Evolutionary conservation across 2,329 filamentous ascomycete species (phyloP).

Genomic region (Pseudogymnoascus sp.): DNA sequence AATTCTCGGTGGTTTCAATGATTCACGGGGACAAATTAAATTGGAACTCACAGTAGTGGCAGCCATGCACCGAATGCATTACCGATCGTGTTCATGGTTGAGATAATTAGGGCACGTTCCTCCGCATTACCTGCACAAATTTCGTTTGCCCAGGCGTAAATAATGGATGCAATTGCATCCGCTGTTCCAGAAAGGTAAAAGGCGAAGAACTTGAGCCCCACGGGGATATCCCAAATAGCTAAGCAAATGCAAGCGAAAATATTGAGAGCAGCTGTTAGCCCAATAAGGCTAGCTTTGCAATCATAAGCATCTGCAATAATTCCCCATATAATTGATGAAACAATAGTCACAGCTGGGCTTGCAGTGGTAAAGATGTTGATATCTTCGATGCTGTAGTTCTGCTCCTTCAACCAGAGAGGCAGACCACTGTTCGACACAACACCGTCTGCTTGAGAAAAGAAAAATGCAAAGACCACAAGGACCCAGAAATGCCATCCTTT

Average conservation of each 20-base stretch:
- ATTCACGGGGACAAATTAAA: not conserved
- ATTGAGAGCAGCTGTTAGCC: constrained; percentile 20
- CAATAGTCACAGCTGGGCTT: not conserved
- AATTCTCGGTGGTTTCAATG: not conserved
- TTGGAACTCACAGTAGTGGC: constrained; percentile 18
- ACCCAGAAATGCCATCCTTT: constrained; percentile 24
- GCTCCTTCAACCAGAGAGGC: constrained; percentile 21
- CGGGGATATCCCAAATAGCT: constrained; percentile 27
- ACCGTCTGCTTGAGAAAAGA: constrained; percentile 20
- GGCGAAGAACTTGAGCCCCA: constrained; percentile 26
- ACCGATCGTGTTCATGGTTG: constrained; percentile 32
- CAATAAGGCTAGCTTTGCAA: constrained; percentile 21
- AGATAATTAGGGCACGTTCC: constrained; percentile 29
- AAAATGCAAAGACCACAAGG: constrained; percentile 20
- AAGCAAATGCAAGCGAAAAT: constrained; percentile 27
- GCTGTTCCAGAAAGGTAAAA: constrained; percentile 29
- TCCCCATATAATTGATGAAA: constrained; percentile 14
- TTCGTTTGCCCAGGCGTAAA: constrained; percentile 30
- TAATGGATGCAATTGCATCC: constrained; percentile 28
- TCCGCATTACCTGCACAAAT: constrained; percentile 29
- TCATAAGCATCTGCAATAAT: constrained; percentile 22
- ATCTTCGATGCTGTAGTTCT: constrained; percentile 15
- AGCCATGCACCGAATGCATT: constrained; percentile 28
- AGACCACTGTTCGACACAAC: constrained; percentile 19
- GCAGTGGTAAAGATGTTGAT: constrained; percentile 19